Conservation (phyloP, 768 basidiomycete species). For the Macrolepiota fuliginosa region DNA sequence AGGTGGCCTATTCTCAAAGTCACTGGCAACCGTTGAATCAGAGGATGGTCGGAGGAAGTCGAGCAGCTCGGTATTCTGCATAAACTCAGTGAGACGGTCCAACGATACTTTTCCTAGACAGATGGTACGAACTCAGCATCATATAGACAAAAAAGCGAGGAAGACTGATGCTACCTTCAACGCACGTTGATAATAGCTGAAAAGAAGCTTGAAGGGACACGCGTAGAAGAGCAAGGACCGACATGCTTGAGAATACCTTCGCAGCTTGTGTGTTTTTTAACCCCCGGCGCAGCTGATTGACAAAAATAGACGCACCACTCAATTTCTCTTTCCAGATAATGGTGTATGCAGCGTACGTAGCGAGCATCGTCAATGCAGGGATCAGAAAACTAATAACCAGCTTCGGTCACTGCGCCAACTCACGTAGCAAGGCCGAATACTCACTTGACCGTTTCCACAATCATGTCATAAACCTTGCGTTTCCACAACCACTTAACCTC, state of each 20-base stretch:
- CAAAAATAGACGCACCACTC: slow-evolving; percentile 17
- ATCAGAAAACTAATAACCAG: slow-evolving; percentile 36
- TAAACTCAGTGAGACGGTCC: slow-evolving; percentile 43
- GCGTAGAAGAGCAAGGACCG: slow-evolving; percentile 60
- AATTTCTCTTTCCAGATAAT: slow-evolving; percentile 25
- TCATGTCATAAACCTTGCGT: slow-evolving; percentile 34
- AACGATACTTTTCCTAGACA: slow-evolving; percentile 58
- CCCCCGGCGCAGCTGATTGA: background rate
- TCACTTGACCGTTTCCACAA: slow-evolving; percentile 47
- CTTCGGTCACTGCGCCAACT: background rate
- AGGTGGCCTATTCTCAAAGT: slow-evolving; percentile 1
- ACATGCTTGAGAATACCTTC: slow-evolving; percentile 44
- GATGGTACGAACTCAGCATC: background rate
- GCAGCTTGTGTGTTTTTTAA: slow-evolving; percentile 30
- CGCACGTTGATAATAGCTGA: slow-evolving; percentile 19
- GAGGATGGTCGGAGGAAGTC: slow-evolving; percentile 22
- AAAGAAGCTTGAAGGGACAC: slow-evolving; percentile 40
- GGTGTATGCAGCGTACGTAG: slow-evolving; percentile 59
- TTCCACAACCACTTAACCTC: slow-evolving; percentile 63
- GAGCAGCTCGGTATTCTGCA: slow-evolving; percentile 29
- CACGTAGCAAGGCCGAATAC: slow-evolving; percentile 16
- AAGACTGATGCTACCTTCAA: slow-evolving; percentile 9
- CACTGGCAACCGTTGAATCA: background rate
- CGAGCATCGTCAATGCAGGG: slow-evolving; percentile 62
- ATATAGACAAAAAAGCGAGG: background rate